Base-by-base conservation (phyloP, 2,329 filamentous ascomycete genomes). In the Purpureocillium takamizusanense region DNA sequence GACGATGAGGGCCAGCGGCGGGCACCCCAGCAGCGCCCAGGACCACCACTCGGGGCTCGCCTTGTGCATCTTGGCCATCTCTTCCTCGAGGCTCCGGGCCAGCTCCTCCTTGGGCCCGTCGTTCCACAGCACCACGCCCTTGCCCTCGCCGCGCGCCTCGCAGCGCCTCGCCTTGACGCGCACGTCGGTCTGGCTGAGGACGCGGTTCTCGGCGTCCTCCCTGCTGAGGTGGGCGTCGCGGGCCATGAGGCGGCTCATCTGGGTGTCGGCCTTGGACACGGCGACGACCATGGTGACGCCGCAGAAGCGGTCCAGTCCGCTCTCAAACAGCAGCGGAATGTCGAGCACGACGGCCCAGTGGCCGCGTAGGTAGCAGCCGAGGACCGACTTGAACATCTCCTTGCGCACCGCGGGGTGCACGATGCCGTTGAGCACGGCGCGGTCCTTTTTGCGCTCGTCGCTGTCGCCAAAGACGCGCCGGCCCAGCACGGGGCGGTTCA, bases 291-390 rank as follows among this genome's bases (percentile, higher is more conserved):
- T 63, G 13, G 94, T 83, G 0, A 79, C 81, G 4, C 88, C 88
- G 55, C 89, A 95, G 48, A 94, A 76, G 31, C 78, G 68, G 60
- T 98, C 92, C 61, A 95, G 80, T 3, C 80, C 78, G 50, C 79
- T 83, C 69, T 98, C 92, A 51, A 95, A 95, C 31, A 98, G 71
- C 38, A 98, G 67, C 37, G 92, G 92, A 8, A 98, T 81, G 56
- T 98, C 92, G 13, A 97, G 70, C 28, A 98, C 83, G 4, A 95
- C 87, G 0, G 88, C 89, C 87, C 90, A 92, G 55, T 79, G 59
- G 0, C 92, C 90, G 2, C 63, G 63, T 12, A 92, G 39, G 54
- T 95, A 95, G 49, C 76, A 77, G 43, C 69, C 67, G n/a, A 87
- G 54, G 40, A 97, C 74, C 35, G 74, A 69, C 51, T 72, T 78